phyloP scores from a whole-genome alignment of 306 rosid genomes.

The Spatholobus suberectus region DNA sequence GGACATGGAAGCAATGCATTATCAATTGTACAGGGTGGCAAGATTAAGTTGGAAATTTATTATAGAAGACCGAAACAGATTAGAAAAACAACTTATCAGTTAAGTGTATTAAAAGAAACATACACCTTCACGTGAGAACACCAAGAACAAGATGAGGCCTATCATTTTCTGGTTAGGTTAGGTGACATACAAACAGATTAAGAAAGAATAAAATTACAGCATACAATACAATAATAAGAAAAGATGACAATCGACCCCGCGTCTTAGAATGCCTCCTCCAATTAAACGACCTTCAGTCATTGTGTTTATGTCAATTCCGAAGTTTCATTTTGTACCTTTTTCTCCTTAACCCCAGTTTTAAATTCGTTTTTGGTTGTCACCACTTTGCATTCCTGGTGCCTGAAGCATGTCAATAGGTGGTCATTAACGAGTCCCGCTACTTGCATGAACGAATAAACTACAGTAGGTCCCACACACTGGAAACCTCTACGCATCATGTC shows the following conservation, averaged over 20 bases:
- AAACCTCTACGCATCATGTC: constrained; percentile 94
- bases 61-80: constrained; percentile 36
- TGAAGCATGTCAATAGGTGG: constrained; percentile 76
- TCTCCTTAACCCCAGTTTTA: constrained; percentile 47
- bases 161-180: constrained; percentile 51
- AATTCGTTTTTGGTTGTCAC: constrained; percentile 37
- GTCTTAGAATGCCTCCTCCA: neutral
- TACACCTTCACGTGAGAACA: constrained; percentile 41
- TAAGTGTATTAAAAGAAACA: constrained; percentile 40
- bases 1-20: constrained; percentile 16
- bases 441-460: constrained; percentile 91
- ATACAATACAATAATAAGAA: constrained; percentile 11
- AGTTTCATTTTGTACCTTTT: constrained; percentile 41
- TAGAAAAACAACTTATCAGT: constrained; percentile 30
- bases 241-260: neutral
- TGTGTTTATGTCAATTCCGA: constrained; percentile 40
- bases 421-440: constrained; percentile 85
- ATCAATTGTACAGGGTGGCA: constrained; percentile 8
- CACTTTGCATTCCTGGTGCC: constrained; percentile 59
- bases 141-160: constrained; percentile 23
- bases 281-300: constrained; percentile 13
- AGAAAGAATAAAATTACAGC: constrained; percentile 29
- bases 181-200: constrained; percentile 40
- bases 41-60: constrained; percentile 28
- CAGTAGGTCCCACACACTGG: constrained; percentile 93